Evolutionary conservation across 768 basidiomycete species (phyloP).

Genomic region (Lyophyllum shimeji): DNA sequence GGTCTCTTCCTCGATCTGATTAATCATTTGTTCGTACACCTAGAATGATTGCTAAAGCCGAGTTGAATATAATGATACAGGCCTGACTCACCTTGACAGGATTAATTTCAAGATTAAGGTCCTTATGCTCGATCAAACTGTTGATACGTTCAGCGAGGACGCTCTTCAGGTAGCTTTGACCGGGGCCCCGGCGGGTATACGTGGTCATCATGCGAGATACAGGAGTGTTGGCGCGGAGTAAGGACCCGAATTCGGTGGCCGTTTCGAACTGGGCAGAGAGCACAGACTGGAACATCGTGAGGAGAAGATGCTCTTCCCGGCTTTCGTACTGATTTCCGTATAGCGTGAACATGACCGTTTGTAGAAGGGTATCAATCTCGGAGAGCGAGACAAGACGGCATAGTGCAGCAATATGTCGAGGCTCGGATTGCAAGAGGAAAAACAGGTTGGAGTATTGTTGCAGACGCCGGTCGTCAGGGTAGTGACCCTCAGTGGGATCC

Average conservation of each 20-base stretch:
- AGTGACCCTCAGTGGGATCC: conserved; percentile 88
- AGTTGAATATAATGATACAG: not conserved
- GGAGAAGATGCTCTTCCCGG: conserved; percentile 94
- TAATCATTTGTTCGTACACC: conserved; percentile 99
- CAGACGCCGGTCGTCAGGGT: conserved; percentile 90
- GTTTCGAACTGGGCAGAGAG: conserved; percentile 99
- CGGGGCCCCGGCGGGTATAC: conserved; percentile 97
- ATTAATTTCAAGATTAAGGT: conserved; percentile 98
- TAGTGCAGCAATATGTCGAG: conserved; percentile 93
- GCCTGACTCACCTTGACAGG: conserved; percentile 78
- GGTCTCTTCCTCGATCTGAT: conserved; percentile 97
- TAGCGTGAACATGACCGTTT: conserved; percentile 99
- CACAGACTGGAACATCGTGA: conserved; percentile 99
- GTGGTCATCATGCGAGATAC: conserved; percentile 99
- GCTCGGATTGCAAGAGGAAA: conserved; percentile 97
- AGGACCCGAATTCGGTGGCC: conserved; percentile 97
- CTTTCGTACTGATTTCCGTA: conserved; percentile 99
- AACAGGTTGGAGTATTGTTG: conserved; percentile 99
- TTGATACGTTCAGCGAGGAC: conserved; percentile 98
- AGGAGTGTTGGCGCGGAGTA: conserved; percentile 97
- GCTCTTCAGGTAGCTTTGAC: conserved; percentile 97
- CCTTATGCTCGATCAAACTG: conserved; percentile 98
- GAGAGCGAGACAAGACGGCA: conserved; percentile 94
- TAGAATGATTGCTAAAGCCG: conserved; percentile 26
- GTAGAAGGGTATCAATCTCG: conserved; percentile 98